Conservation (phyloP, 805 yeast species). For the Candida bentonensis region DNA sequence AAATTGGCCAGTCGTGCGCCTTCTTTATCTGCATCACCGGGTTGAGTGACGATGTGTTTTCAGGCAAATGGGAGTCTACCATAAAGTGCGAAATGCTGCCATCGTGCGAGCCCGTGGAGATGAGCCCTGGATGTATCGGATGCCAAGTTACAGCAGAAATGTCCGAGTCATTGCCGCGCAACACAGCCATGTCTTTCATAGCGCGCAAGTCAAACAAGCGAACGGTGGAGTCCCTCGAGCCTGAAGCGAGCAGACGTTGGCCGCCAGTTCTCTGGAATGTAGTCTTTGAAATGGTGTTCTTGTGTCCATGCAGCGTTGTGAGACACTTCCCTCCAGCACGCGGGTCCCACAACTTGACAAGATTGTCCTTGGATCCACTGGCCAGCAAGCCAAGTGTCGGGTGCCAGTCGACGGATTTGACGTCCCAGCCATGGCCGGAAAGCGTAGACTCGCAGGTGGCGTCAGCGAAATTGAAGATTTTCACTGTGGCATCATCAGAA, state of each 20-base stretch:
- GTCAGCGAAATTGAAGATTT: conserved; percentile 81
- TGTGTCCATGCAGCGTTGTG: conserved; percentile 77
- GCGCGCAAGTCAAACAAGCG: conserved; percentile 77
- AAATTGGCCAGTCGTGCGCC: conserved; percentile 91
- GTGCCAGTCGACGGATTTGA: conserved; percentile 96
- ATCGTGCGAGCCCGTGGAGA: conserved; percentile 79
- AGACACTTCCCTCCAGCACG: conserved; percentile 52
- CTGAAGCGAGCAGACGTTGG: conserved; percentile 59
- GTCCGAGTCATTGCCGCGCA: conserved; percentile 73
- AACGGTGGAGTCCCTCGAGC: conserved; percentile 79
- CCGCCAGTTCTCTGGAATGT: conserved; percentile 77
- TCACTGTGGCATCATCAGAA: conserved; percentile 80
- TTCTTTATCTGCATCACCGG: conserved; percentile 47
- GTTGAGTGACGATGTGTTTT: conserved; percentile 17
- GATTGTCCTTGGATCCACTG: conserved; percentile 89
- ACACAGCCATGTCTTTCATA: conserved; percentile 60
- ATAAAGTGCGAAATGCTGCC: conserved; percentile 74
- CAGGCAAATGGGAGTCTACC: conserved; percentile 30
- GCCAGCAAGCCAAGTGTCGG: conserved; percentile 73
- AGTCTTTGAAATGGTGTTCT: conserved; percentile 82
- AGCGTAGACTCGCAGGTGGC: conserved; percentile 75
- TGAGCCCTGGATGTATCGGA: conserved; percentile 65
- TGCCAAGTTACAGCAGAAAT: conserved; percentile 84
- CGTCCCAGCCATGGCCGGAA: conserved; percentile 98
- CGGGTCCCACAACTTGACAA: conserved; percentile 94